phyloP scores from a whole-genome alignment of 768 basidiomycete species.

The Kwoniella pini region DNA sequence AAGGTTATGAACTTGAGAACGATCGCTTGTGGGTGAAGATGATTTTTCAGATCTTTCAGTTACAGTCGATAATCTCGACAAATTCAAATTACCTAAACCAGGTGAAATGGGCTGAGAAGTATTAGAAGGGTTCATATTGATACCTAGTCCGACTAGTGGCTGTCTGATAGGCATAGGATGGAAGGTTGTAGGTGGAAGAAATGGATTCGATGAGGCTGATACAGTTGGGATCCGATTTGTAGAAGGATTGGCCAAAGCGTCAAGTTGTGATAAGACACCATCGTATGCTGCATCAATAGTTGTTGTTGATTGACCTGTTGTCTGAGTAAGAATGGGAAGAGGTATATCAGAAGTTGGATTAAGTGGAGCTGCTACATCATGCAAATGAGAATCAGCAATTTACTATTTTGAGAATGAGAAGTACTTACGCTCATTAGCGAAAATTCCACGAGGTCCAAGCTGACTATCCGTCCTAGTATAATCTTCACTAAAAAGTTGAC shows the following conservation, averaged over 20 bases:
- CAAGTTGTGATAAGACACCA: constrained; percentile 40
- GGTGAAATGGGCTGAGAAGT: neutral
- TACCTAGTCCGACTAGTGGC: constrained; percentile 23
- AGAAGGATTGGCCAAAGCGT: constrained; percentile 31
- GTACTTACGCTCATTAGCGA: neutral
- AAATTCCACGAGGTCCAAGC: constrained; percentile 20
- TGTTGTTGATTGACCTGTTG: constrained; percentile 40
- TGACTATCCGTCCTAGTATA: neutral
- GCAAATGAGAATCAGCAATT: neutral
- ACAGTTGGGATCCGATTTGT: neutral
- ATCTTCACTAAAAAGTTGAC: constrained; percentile 20
- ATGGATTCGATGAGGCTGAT: neutral
- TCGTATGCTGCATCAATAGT: constrained; percentile 47
- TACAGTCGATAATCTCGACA: constrained; percentile 31
- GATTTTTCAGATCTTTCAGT: constrained; percentile 39
- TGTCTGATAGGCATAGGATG: constrained; percentile 19
- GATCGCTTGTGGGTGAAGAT: constrained; percentile 2
- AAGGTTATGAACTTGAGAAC: neutral
- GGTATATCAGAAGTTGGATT: neutral
- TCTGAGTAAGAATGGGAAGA: constrained; percentile 21
- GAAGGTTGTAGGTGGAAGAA: neutral
- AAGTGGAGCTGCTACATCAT: constrained; percentile 1
- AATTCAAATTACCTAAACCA: constrained; percentile 4
- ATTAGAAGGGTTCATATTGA: constrained; percentile 7
- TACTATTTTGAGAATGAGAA: neutral